Evolutionary conservation across 176 grass and related monocot species (phyloP).

Genomic region (Pharus latifolius): DNA sequence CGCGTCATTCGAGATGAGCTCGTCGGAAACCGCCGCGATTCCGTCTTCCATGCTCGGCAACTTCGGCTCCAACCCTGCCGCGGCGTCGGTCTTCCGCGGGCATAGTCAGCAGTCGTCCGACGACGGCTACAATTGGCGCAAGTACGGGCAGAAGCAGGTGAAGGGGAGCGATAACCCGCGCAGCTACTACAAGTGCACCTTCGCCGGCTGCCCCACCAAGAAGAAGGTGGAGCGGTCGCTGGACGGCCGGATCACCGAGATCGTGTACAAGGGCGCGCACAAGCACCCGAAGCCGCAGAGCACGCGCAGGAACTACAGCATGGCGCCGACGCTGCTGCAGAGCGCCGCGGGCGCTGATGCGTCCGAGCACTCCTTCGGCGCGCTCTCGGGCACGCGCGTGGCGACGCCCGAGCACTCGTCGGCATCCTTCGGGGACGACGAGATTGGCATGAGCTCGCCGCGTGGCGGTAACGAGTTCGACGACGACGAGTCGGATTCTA

Average conservation of each 20-base stretch:
- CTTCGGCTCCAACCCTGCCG: not conserved
- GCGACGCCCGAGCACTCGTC: constrained; percentile 81
- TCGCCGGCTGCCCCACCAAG: constrained; percentile 71
- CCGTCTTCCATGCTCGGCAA: not conserved
- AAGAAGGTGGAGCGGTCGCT: constrained; percentile 87
- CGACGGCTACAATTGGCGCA: constrained; percentile 45
- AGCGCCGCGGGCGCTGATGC: not conserved
- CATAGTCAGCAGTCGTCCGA: constrained; percentile 49
- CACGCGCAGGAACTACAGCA: constrained; percentile 25
- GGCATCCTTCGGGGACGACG: constrained; percentile 62
- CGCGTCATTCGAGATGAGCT: constrained; percentile 9
- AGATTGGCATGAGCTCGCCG: constrained; percentile 43
- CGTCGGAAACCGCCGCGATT: not conserved
- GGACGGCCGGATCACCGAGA: constrained; percentile 83
- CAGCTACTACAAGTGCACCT: constrained; percentile 98
- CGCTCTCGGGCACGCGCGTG: constrained; percentile 26
- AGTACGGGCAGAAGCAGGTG: constrained; percentile 48
- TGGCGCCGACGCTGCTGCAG: constrained; percentile 6
- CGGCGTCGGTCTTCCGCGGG: constrained; percentile 2
- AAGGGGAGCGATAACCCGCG: constrained; percentile 79
- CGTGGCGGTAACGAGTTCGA: constrained; percentile 15
- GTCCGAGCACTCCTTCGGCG: constrained; percentile 18
- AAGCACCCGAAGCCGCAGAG: constrained; percentile 68
- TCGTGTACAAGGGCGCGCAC: constrained; percentile 86
- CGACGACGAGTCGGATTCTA: constrained; percentile 48